A percentile compares a stretch with the other conserved stretches of the same genome.
Conservation (phyloP, 1,139 yeast species). For the Kurtzmaniella quercitrusa region DNA sequence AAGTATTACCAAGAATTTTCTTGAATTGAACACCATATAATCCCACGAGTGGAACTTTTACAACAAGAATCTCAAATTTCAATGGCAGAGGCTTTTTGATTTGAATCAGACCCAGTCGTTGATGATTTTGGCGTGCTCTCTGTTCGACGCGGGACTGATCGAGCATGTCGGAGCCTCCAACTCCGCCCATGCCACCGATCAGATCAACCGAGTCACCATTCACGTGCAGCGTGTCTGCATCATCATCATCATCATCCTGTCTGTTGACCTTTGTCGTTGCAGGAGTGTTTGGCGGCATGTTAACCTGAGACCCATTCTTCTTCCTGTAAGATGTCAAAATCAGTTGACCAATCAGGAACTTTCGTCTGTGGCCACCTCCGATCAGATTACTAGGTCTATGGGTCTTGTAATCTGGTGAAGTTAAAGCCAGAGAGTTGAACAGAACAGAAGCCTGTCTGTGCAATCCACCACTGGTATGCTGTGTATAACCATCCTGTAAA, state of each 20-base stretch:
- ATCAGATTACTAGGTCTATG: slow-evolving; percentile 30
- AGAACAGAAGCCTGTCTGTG: slow-evolving; percentile 40
- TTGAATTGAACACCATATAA: slow-evolving; percentile 94
- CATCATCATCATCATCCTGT: slow-evolving; percentile 26
- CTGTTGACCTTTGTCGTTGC: slow-evolving; percentile 42
- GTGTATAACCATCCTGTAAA: slow-evolving; percentile 11
- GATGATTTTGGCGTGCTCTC: slow-evolving; percentile 33
- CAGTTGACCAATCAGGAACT: slow-evolving; percentile 59
- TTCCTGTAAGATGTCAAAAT: slow-evolving; percentile 43
- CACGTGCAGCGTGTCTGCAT: slow-evolving; percentile 23
- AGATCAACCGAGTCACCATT: slow-evolving; percentile 65
- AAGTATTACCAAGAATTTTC: slow-evolving; percentile 88
- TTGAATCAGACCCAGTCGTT: slow-evolving; percentile 2
- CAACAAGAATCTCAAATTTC: slow-evolving; percentile 88
- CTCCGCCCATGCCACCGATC: slow-evolving; percentile 42
- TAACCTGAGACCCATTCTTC: slow-evolving; percentile 42
- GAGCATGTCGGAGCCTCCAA: slow-evolving; percentile 66
- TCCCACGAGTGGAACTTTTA: slow-evolving; percentile 86
- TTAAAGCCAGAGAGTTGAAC: slow-evolving; percentile 23
- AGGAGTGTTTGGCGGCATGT: slow-evolving; percentile 49
- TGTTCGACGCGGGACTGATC: slow-evolving; percentile 59
- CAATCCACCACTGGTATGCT: slow-evolving; percentile 20
- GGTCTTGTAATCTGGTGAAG: slow-evolving; percentile 20
- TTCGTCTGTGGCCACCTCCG: slow-evolving; percentile 46
- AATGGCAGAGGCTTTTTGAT: slow-evolving; percentile 39